These are phyloP conservation scores for Crucihimalaya himalaica DNA, from an alignment of 345 rosid species.

Conservation along the genomic window DNA sequence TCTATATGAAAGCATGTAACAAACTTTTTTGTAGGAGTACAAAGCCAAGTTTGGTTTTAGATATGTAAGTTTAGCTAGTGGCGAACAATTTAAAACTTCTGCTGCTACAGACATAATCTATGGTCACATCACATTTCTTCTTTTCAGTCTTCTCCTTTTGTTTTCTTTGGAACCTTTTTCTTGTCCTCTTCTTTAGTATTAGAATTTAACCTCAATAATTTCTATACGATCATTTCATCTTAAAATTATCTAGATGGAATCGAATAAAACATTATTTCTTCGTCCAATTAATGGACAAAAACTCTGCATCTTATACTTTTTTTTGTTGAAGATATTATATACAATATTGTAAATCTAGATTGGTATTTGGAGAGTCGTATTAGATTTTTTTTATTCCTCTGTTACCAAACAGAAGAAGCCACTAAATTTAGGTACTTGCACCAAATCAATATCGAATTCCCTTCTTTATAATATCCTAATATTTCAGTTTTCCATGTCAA, in stretches of 20 bases:
- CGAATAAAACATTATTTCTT: not conserved
- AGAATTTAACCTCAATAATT: not conserved
- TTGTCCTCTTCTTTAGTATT: not conserved
- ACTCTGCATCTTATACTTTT: not conserved
- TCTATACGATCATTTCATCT: not conserved
- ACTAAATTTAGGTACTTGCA: slow-evolving; percentile 14
- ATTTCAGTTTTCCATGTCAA: not conserved
- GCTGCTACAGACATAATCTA: not conserved
- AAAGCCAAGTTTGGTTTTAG: slow-evolving; percentile 22
- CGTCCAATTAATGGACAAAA: not conserved
- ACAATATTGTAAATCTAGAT: not conserved
- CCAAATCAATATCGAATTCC: slow-evolving; percentile 20
- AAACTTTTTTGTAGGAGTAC: not conserved
- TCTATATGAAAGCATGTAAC: not conserved
- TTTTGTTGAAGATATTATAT: slow-evolving; percentile 14
- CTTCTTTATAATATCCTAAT: not conserved
- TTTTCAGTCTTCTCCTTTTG: not conserved
- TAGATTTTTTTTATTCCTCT: not conserved
- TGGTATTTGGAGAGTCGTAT: not conserved
- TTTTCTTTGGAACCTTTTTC: not conserved
- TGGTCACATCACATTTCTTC: slow-evolving; percentile 1
- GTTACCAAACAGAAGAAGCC: not conserved
- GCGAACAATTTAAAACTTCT: slow-evolving; percentile 14
- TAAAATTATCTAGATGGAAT: not conserved
- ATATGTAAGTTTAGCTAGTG: slow-evolving; percentile 5